Percentiles rank a stretch among this genome's conserved stretches.
Evolutionary conservation across 2,329 filamentous ascomycete genomes (phyloP).

Genomic region (Epichloe sylvatica): DNA sequence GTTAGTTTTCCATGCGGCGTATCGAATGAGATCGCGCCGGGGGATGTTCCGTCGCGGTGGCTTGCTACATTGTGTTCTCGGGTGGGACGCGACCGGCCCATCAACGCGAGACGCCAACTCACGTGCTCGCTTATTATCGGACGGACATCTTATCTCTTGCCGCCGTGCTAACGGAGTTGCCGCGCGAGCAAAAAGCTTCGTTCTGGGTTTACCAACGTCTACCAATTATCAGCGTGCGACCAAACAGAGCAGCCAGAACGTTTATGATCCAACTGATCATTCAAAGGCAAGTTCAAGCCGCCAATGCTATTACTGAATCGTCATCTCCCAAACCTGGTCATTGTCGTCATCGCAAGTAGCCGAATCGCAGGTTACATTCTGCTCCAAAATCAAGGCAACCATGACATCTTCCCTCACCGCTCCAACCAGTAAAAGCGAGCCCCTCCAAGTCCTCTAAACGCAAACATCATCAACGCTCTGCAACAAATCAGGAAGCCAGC

Average conservation of each 20-base stretch:
- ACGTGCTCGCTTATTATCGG: slow-evolving; percentile 4
- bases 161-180: no score
- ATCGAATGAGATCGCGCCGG: neutral
- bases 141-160: no score
- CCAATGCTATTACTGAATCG: neutral
- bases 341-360: neutral
- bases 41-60: neutral
- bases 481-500: slow-evolving; percentile 9
- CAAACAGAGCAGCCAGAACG: no score
- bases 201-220: no score
- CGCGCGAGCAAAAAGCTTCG: no score
- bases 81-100: neutral
- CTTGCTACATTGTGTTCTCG: neutral
- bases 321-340: neutral
- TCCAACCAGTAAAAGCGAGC: neutral
- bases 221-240: no score
- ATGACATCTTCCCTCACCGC: neutral
- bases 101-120: slow-evolving; percentile 11
- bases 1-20: neutral
- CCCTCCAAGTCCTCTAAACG: no score
- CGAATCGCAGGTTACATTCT: neutral
- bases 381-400: neutral
- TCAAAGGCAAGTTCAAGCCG: no score
- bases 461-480: slow-evolving; percentile 6
- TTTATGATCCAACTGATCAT: no score